These are phyloP conservation scores for Plasmodium vinckei DNA, from an alignment of 169 alveolate genomes.

Conservation along the genomic window DNA sequence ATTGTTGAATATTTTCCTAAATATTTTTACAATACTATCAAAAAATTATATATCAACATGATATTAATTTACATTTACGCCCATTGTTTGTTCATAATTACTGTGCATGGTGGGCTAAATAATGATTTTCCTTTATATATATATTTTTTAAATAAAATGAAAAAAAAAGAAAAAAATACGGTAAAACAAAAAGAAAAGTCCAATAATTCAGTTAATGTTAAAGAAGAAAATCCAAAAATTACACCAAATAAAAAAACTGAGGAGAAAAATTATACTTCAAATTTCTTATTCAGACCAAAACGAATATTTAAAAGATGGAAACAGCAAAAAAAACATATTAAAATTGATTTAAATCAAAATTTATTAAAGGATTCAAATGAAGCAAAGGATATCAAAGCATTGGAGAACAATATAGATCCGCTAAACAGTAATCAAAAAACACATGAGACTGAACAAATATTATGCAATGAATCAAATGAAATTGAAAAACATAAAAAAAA, in stretches of 20 bases:
- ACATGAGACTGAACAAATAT: not conserved
- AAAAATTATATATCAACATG: conserved; percentile 47
- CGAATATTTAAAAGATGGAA: conserved; percentile 51
- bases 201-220: conserved; percentile 10
- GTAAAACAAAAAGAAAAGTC: conserved; percentile 19
- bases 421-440: not conserved
- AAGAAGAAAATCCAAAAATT: conserved; percentile 13
- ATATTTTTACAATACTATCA: conserved; percentile 33
- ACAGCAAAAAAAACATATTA: conserved; percentile 50
- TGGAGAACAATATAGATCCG: conserved; percentile 17
- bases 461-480: not conserved
- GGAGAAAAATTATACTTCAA: conserved; percentile 58
- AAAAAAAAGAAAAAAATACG: conserved; percentile 28
- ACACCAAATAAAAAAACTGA: conserved; percentile 30
- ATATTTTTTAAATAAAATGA: conserved; percentile 62
- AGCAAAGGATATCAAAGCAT: not conserved
- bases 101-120: conserved; percentile 68
- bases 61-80: conserved; percentile 49
- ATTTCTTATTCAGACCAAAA: conserved; percentile 46
- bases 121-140: conserved; percentile 62
- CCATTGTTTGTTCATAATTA: conserved; percentile 43
- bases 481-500: not conserved
- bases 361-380: conserved; percentile 10
- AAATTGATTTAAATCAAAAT: conserved; percentile 27
- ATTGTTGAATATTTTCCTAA: conserved; percentile 59